These are phyloP conservation scores for Solanum lignicaule DNA, from an alignment of 257 asterid genomes.

Conservation along the genomic window DNA sequence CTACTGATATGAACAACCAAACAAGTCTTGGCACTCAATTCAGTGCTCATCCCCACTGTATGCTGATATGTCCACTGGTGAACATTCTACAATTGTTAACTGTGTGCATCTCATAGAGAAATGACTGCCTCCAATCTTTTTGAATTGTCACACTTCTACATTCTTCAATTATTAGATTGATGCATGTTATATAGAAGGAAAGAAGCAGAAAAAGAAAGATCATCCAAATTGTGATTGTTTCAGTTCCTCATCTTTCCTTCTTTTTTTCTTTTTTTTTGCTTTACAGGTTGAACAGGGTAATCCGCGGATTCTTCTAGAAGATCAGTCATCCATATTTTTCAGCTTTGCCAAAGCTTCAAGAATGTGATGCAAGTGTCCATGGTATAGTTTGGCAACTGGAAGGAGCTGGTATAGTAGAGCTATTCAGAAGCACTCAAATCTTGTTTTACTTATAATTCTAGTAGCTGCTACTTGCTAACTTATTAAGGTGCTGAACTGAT, in stretches of 20 bases:
- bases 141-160: background rate
- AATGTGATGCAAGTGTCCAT: slow-evolving; percentile 2
- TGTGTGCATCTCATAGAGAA: background rate
- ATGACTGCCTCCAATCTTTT: background rate
- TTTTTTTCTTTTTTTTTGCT: background rate
- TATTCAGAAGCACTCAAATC: background rate
- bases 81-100: background rate
- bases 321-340: slow-evolving; percentile 22
- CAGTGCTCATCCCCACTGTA: background rate
- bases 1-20: background rate
- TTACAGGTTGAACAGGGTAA: slow-evolving; percentile 37
- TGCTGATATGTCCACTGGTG: background rate
- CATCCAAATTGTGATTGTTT: background rate
- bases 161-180: background rate
- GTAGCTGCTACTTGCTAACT: background rate
- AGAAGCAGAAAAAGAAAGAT: background rate
- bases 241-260: background rate
- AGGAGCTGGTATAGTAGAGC: background rate
- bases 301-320: slow-evolving; percentile 21
- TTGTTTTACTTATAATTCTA: background rate
- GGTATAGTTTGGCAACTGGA: background rate
- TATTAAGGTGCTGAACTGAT: background rate
- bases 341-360: slow-evolving; percentile 35
- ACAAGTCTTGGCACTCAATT: background rate
- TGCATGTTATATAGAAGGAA: background rate